These are phyloP conservation scores for Neurospora sp. DNA, from an alignment of 495 filamentous ascomycete genomes.

Conservation along the genomic window DNA sequence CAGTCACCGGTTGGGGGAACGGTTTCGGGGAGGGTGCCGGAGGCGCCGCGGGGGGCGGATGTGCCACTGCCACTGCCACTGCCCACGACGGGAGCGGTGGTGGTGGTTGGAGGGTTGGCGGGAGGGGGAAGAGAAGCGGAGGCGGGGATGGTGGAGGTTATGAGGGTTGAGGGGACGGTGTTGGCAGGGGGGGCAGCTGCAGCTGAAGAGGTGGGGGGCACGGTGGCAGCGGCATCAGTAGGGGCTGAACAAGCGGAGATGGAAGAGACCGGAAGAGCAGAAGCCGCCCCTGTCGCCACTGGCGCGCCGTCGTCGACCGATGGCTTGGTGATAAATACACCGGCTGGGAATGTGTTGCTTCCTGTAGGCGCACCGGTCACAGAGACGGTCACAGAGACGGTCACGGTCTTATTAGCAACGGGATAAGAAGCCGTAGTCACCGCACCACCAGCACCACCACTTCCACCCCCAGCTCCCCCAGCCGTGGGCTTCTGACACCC, in stretches of 20 bases:
- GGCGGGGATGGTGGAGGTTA: neutral
- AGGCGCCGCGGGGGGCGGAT: neutral
- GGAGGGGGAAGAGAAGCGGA: neutral
- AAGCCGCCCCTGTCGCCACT: neutral
- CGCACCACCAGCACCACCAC: neutral
- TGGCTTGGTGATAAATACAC: neutral
- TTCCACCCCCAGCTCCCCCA: neutral
- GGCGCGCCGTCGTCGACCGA: neutral
- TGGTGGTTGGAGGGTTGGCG: neutral
- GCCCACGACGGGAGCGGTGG: neutral
- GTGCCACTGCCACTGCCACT: neutral
- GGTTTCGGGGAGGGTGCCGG: neutral
- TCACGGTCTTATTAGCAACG: neutral
- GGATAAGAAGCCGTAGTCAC: neutral
- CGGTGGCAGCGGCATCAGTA: neutral
- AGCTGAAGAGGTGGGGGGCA: neutral
- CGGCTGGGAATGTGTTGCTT: neutral
- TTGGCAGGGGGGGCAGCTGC: neutral
- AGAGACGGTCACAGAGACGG: neutral
- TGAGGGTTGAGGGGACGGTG: neutral
- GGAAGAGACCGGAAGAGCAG: neutral
- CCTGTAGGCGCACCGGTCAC: neutral
- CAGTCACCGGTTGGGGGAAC: neutral
- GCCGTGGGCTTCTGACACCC: neutral
- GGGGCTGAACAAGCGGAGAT: neutral